Conservation (phyloP, 495 filamentous ascomycete genomes). For the Hyaloscypha finlandica region DNA sequence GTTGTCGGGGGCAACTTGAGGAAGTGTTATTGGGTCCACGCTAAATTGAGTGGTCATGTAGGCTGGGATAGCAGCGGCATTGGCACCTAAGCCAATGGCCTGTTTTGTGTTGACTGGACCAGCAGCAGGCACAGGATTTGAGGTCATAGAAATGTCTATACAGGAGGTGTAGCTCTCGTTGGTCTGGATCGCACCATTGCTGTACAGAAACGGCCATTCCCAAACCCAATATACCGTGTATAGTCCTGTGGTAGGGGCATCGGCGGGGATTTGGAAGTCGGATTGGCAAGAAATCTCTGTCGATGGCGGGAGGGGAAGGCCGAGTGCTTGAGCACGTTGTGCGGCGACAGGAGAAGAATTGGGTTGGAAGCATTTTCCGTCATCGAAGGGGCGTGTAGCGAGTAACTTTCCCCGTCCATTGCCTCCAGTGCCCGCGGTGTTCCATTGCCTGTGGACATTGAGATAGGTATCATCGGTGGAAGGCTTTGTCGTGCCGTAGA, state of each 20-base stretch:
- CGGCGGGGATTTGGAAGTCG: slow-evolving; percentile 66
- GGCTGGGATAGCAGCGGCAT: slow-evolving; percentile 15
- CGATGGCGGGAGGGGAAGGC: slow-evolving; percentile 38
- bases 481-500: slow-evolving; percentile 78
- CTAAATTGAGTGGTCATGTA: slow-evolving; percentile 37
- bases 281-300: slow-evolving; percentile 64
- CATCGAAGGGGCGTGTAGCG: slow-evolving; percentile 74
- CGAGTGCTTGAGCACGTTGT: not conserved
- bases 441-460: slow-evolving; percentile 75
- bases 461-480: slow-evolving; percentile 61
- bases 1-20: slow-evolving; percentile 8
- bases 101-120: slow-evolving; percentile 33
- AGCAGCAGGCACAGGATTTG: slow-evolving; percentile 36
- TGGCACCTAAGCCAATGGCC: slow-evolving; percentile 22
- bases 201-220: slow-evolving; percentile 73
- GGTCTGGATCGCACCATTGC: slow-evolving; percentile 49
- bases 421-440: slow-evolving; percentile 70
- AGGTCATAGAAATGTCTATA: slow-evolving; percentile 68
- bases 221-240: slow-evolving; percentile 91
- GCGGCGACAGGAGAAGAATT: slow-evolving; percentile 48
- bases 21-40: slow-evolving; percentile 17
- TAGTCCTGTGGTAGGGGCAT: slow-evolving; percentile 52
- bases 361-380: slow-evolving; percentile 82
- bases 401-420: slow-evolving; percentile 73
- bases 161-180: slow-evolving; percentile 81